Base-by-base conservation (phyloP, 2,329 filamentous ascomycete genomes). In the Colletotrichum sp. region DNA sequence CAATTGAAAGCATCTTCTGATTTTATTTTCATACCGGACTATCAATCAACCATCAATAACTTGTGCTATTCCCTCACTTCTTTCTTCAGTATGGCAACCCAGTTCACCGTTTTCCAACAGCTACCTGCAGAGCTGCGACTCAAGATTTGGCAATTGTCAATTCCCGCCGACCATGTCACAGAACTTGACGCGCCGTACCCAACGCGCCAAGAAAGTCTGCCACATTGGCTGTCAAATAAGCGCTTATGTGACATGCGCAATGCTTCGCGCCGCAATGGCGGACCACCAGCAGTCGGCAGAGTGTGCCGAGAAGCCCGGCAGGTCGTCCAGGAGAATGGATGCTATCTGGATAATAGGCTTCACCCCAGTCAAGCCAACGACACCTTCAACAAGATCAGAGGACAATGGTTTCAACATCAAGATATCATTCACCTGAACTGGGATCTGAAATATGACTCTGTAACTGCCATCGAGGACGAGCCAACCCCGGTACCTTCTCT, bases 1-100 rank as follows among this genome's bases (percentile, higher is more conserved):
- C 9, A 12, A n/a, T 11, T 12, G 19, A n/a, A 48, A n/a, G 0
- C 39, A n/a, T 48, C 3, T 12, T 11, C 5, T n/a, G 19, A 3
- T n/a, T 48, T n/a, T 1, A 7, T n/a, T 6, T 39, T n/a, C 19
- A 11, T 0, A n/a, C 9, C 39, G 19, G 16, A 19, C 1, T 3
- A 4, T 3, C 39, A 4, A 44, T 44, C 39, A n/a, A 44, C 6
- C 39, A 48, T 7, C 39, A 7, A 12, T 22, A 0, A 4, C 9
- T 48, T n/a, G 0, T n/a, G 39, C 19, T 1, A 11, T 48, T 11
- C 2, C 19, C 9, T n/a, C 0, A 12, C 19, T 48, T 12, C 9
- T 12, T n/a, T 48, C 7, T n/a, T 2, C 39, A 48, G 6, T 3
- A 48, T 48, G 39, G 39, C 39, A 0, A n/a, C 39, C 39, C 39